phyloP scores from a whole-genome alignment of 257 asterid species.

The Solanum virginianum region DNA sequence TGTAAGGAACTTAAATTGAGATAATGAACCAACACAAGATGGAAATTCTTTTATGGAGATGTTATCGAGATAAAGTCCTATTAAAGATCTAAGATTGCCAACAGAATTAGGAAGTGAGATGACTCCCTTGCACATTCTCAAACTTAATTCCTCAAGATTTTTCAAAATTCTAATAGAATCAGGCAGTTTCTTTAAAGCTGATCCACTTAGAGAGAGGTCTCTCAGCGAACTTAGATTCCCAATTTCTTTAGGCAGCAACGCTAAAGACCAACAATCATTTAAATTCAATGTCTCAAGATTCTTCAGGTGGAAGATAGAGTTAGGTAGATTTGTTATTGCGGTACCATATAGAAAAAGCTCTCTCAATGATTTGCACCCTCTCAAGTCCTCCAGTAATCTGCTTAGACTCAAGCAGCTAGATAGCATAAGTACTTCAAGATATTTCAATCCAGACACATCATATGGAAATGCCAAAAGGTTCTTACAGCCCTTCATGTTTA shows the following conservation, averaged over 20 bases:
- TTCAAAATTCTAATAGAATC: constrained; percentile 8
- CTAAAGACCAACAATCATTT: constrained; percentile 1
- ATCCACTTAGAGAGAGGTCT: constrained; percentile 3
- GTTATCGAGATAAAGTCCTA: not conserved
- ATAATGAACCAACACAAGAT: constrained; percentile 12
- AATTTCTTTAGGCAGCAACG: constrained; percentile 4
- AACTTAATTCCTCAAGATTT: constrained; percentile 7
- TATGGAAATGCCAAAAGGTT: constrained; percentile 10
- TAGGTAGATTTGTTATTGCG: constrained; percentile 6
- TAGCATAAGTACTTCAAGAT: constrained; percentile 19
- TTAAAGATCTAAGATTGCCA: constrained; percentile 15
- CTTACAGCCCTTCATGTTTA: constrained; percentile 17
- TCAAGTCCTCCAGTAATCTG: constrained; percentile 8
- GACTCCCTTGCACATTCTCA: constrained; percentile 11
- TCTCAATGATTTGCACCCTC: constrained; percentile 14
- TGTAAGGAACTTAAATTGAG: constrained; percentile 5
- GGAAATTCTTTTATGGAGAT: constrained; percentile 13
- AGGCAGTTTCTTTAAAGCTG: constrained; percentile 12
- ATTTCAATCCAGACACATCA: constrained; percentile 20
- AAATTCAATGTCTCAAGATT: constrained; percentile 12
- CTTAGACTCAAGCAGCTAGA: constrained; percentile 15
- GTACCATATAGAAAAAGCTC: constrained; percentile 8
- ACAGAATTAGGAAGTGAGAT: constrained; percentile 10
- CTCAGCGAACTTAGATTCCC: constrained; percentile 16
- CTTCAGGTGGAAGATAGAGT: constrained; percentile 7